These are phyloP conservation scores for Cyanodermella asteris DNA, from an alignment of 2,329 filamentous ascomycete genomes.

Conservation along the genomic window DNA sequence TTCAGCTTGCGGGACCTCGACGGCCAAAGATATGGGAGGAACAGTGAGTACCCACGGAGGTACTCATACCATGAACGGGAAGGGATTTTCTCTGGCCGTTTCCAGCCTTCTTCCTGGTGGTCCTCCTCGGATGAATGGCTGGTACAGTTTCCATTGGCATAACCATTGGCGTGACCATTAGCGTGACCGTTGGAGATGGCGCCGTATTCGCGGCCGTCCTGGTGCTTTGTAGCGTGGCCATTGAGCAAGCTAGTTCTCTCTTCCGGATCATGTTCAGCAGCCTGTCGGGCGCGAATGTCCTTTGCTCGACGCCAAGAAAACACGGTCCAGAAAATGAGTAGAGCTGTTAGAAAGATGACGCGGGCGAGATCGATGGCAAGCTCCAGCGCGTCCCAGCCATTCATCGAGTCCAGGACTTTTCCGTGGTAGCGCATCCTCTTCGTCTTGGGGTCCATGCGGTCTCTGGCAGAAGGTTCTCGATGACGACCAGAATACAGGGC, in stretches of 20 bases:
- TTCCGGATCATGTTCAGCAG: slow-evolving; percentile 16
- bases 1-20: slow-evolving; percentile 57
- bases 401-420: too few relatives aligned
- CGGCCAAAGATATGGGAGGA: slow-evolving; percentile 95
- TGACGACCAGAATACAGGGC: slow-evolving; percentile 47
- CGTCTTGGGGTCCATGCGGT: too few relatives aligned
- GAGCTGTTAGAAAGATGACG: slow-evolving; percentile 39
- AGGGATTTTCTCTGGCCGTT: slow-evolving; percentile 66
- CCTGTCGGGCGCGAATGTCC: slow-evolving; percentile 10
- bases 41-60: slow-evolving; percentile 70
- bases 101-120: slow-evolving; percentile 48
- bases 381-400: slow-evolving; percentile 21
- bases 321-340: slow-evolving; percentile 38
- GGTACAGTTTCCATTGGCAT: slow-evolving; percentile 20
- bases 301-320: slow-evolving; percentile 21
- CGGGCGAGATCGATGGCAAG: slow-evolving; percentile 41
- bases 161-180: slow-evolving; percentile 31
- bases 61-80: slow-evolving; percentile 95
- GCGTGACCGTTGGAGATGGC: slow-evolving; percentile 24
- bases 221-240: slow-evolving; percentile 16
- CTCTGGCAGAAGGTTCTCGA: slow-evolving; percentile 34
- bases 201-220: too few relatives aligned
- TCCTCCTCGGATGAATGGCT: slow-evolving; percentile 17
- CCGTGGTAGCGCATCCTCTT: too few relatives aligned
- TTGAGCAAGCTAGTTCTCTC: slow-evolving; percentile 22